Evolutionary conservation across 306 rosid genomes (phyloP), one percentile per base, ranked within the genome.

Genomic region (Senna siamea): DNA sequence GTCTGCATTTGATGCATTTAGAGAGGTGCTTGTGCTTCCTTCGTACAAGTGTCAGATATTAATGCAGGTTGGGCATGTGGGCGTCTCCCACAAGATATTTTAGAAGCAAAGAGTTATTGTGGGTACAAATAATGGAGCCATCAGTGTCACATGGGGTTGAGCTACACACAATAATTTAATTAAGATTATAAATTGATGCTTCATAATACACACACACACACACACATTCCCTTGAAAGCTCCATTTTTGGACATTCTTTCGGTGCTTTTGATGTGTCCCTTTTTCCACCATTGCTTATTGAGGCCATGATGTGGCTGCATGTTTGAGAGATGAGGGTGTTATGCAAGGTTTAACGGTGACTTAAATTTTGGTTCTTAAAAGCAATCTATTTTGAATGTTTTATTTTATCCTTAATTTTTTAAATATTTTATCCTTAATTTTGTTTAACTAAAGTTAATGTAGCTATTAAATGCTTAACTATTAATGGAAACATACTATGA

Each of bases 141-240:
- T 70, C 81, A 70, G 19, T 73, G 30, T 82, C 88, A 89, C 86
- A 74, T 80, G 86, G 88, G 30, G 57, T n/a, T 76, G 83, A 78
- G 70, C 35, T 62, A 34, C 23, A 48, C 74, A 30, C 3, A 0
- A 37, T 37, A 2, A 37, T 37, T 37, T 37, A 37, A 37, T 37
- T 2, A 37, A 17, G n/a, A 66, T 79, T 76, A 73, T 35, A 68
- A 68, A 12, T 17, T 14, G 15, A 7, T 41, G 48, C 11, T 74
- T 26, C 0, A 15, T 67, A 56, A 48, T 22, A 37, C 17, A 3
- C 18, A 43, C 32, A 41, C 47, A 44, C 17, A 44, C 63, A 32
- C n/a, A 5, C 2, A 20, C 22, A 20, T 1, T 17, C 4, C 2
- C 64, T 20, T 38, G 26, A 7, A 50, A 38, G 19, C 66, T 66